Evolutionary conservation across 2,329 filamentous ascomycete genomes (phyloP).

Genomic region (Lecanosticta acicola): DNA sequence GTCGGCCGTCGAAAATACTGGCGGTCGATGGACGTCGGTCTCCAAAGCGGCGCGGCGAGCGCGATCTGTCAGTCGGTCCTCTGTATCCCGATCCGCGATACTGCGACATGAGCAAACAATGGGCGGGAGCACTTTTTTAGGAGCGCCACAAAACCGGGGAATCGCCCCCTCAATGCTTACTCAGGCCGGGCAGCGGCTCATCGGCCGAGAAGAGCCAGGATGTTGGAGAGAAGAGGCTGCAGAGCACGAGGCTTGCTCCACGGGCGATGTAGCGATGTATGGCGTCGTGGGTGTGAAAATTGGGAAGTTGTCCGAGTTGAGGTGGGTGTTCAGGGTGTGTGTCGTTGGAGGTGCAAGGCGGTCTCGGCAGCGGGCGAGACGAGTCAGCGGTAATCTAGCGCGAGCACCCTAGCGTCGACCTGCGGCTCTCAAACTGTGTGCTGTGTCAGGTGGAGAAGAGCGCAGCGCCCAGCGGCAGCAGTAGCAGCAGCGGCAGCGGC

Average conservation of each 20-base stretch:
- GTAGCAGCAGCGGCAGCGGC: too few relatives aligned
- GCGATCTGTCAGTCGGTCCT: constrained; percentile 54
- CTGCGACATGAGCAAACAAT: constrained; percentile 14
- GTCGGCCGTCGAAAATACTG: constrained; percentile 26
- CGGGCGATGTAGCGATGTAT: neutral
- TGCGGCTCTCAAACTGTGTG: constrained; percentile 1
- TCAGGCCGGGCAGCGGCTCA: constrained; percentile 2
- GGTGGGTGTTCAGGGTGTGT: neutral
- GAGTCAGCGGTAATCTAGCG: neutral
- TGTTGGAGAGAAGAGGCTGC: neutral
- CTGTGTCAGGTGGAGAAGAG: neutral
- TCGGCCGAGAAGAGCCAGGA: neutral
- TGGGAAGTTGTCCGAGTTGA: neutral
- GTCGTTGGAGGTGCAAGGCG: neutral
- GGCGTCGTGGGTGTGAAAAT: neutral
- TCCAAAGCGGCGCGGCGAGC: constrained; percentile 63
- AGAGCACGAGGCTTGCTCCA: neutral
- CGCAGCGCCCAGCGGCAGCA: neutral
- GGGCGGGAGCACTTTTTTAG: constrained; percentile 5
- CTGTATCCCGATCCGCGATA: constrained; percentile 21
- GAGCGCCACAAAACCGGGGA: constrained; percentile 7
- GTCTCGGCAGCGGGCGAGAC: neutral
- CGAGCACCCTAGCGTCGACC: neutral
- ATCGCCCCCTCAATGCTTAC: neutral
- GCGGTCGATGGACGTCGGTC: constrained; percentile 65